phyloP scores from a whole-genome alignment of 202 grass and related monocot species.

The Schoenoplectus tabernaemontani region DNA sequence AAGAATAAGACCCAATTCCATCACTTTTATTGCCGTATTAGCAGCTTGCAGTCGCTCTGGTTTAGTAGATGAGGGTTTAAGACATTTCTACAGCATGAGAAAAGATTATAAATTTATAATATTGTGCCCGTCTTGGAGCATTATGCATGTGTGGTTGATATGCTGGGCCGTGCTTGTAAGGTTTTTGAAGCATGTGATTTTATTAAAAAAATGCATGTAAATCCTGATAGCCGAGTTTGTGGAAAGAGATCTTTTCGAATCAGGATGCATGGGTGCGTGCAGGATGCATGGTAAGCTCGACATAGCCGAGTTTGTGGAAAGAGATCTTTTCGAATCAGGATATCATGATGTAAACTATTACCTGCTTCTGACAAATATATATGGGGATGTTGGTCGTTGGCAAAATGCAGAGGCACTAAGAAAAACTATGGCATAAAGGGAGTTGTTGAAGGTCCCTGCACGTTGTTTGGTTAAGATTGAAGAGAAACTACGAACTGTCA shows the following conservation, averaged over 20 bases:
- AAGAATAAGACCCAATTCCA: constrained; percentile 54
- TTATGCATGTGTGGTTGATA: constrained; percentile 55
- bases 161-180: constrained; percentile 51
- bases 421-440: constrained; percentile 45
- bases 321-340: constrained; percentile 43
- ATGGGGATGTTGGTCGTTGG: constrained; percentile 51
- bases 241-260: constrained; percentile 41
- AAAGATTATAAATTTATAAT: constrained; percentile 25
- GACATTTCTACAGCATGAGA: constrained; percentile 57
- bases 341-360: constrained; percentile 47
- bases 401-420: constrained; percentile 61
- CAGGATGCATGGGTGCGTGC: constrained; percentile 56
- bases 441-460: constrained; percentile 55
- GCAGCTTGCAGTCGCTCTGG: constrained; percentile 53
- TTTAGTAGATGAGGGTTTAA: constrained; percentile 54
- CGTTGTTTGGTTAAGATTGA: constrained; percentile 31
- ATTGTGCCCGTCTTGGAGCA: constrained; percentile 48
- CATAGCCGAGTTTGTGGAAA: constrained; percentile 51
- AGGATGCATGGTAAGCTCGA: constrained; percentile 61
- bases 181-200: constrained; percentile 58
- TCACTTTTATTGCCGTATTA: constrained; percentile 63
- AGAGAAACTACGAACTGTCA: constrained; percentile 17
- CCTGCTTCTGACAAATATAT: constrained; percentile 61
- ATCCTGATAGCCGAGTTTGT: constrained; percentile 54
- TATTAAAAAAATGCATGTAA: constrained; percentile 51